These are phyloP conservation scores for Fusarium armeniacum DNA, from an alignment of 2,329 filamentous ascomycete genomes.

Conservation along the genomic window DNA sequence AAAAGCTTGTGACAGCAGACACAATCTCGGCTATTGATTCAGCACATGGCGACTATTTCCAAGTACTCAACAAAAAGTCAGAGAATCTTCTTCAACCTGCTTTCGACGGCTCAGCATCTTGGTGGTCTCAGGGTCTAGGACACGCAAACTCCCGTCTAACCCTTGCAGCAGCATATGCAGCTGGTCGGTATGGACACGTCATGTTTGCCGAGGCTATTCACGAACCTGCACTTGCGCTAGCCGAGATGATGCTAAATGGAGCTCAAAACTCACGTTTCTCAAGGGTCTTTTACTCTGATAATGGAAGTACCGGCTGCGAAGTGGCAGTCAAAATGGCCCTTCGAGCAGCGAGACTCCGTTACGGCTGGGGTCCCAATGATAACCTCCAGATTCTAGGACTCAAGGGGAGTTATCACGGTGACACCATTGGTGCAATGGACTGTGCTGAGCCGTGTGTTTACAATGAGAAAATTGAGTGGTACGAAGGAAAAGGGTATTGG, in stretches of 20 bases:
- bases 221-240: conserved; percentile 78
- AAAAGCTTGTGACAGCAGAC: conserved; percentile 71
- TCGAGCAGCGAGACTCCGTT: conserved; percentile 75
- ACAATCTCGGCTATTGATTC: conserved; percentile 84
- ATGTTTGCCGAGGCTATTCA: conserved; percentile 90
- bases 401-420: conserved; percentile 86
- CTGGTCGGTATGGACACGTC: conserved; percentile 87
- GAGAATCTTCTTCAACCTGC: conserved; percentile 62
- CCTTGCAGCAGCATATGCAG: conserved; percentile 82
- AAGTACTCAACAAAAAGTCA: conserved; percentile 60
- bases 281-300: conserved; percentile 86
- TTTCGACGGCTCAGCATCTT: conserved; percentile 88
- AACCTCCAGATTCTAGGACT: conserved; percentile 79
- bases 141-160: conserved; percentile 81
- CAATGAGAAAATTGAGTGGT: conserved; percentile 91
- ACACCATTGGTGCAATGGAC: conserved; percentile 92
- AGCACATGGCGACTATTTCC: conserved; percentile 83
- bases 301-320: conserved; percentile 86
- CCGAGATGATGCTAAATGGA: conserved; percentile 72
- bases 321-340: conserved; percentile 89
- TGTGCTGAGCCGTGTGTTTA: conserved; percentile 81
- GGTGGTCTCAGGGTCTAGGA: conserved; percentile 92
- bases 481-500: conserved; percentile 83
- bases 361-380: conserved; percentile 71
- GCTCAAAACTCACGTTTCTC: conserved; percentile 74